A percentile compares a stretch with the other conserved stretches of the same genome.
Conservation (phyloP, 768 basidiomycete genomes). For the Kockovaella imperatae region DNA sequence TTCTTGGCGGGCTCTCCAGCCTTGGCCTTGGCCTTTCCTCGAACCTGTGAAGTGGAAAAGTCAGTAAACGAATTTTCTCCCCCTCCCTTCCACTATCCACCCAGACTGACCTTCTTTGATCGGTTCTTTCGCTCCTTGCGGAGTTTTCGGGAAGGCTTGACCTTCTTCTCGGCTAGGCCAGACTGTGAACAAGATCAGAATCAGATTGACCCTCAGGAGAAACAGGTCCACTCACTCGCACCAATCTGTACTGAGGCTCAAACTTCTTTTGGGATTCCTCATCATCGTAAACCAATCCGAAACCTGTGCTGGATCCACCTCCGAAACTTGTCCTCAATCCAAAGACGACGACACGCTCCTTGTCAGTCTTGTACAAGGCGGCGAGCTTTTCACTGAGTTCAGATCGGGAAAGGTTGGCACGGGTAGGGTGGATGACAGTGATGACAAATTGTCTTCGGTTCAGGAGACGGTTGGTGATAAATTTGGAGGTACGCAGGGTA, state of each 20-base stretch:
- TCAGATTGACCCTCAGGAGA: not conserved
- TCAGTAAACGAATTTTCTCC: too few species aligned
- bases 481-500: constrained; percentile 96
- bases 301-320: constrained; percentile 95
- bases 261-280: constrained; percentile 92
- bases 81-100: too few species aligned
- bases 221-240: constrained; percentile 61
- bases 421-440: constrained; percentile 65
- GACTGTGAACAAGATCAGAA: constrained; percentile 24
- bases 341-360: constrained; percentile 82
- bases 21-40: constrained; percentile 93
- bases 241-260: constrained; percentile 89
- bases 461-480: constrained; percentile 96
- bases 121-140: constrained; percentile 99
- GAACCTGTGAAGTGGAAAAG: constrained; percentile 53
- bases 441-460: constrained; percentile 93
- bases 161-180: constrained; percentile 60
- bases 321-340: constrained; percentile 92
- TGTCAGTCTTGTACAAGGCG: constrained; percentile 83
- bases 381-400: constrained; percentile 92
- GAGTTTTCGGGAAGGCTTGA: constrained; percentile 89
- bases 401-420: constrained; percentile 83
- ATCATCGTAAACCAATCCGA: constrained; percentile 94
- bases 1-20: constrained; percentile 50
- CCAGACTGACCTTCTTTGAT: constrained; percentile 78